Base-by-base conservation (phyloP, 176 grass and related monocot species). In the Eleusine coracana region DNA sequence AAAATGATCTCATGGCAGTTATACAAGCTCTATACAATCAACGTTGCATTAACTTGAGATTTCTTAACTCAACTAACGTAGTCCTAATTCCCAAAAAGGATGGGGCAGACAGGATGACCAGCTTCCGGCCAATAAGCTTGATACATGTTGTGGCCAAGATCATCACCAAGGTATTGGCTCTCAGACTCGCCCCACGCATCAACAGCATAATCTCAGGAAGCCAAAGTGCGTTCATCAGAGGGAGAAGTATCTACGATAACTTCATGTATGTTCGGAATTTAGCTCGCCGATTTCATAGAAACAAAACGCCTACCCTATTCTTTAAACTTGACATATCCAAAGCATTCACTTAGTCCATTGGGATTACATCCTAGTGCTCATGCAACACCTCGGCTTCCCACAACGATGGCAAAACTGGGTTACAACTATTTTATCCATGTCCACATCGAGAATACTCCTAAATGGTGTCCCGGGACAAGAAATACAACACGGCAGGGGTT, bases 101-200 rank as follows among this genome's bases (percentile, higher is more conserved):
- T 5, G 68, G 41, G 20, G 68, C 41, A 7, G 1, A 16, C 0
- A 12, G 2, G 0, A 71, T 48, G 4, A 25, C 10, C 0, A 41
- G 46, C 11, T 71, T 25, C 0, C 12, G n/a, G n/a, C 12, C 10
- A 0, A 48, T 71, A 14, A 71, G 11, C 41, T 7, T 36, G 1
- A 66, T 66, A 14, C 28, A 66, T 3, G 12, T 1, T 0, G 14
- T 66, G 5, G 29, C 68, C 0, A 71, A 71, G 5, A 4, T 71
- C 31, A 38, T 68, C 1, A 6, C 6, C 10, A 71, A 71, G n/a
- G 1, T 45, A 1, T 0, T 70, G 3, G 21, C 68, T 1, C n/a
- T 46, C 0, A 0, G 3, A 0, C 11, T 27, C 1, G 1, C 21
- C 2, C n/a, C 11, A 7, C 0, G 2, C 0, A 71, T 71, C 3